phyloP scores from a whole-genome alignment of 805 yeast genomes.

The Dipodascus geniculatus region DNA sequence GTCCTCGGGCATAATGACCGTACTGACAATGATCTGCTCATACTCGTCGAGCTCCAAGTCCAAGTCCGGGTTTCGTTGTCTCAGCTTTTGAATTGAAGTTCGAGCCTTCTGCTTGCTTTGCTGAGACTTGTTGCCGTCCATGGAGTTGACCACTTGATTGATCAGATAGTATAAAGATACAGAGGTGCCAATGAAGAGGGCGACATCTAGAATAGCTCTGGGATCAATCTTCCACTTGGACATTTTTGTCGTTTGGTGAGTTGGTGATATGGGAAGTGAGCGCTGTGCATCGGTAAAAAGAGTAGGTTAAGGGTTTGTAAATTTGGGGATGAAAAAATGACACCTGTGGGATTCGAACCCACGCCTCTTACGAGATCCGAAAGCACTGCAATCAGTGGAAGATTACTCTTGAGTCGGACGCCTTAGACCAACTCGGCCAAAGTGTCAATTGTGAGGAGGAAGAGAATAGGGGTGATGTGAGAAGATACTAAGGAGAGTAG shows the following conservation, averaged over 20 bases:
- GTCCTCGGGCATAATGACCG: constrained; percentile 76
- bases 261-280: too few species aligned
- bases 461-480: too few species aligned
- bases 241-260: constrained; percentile 14
- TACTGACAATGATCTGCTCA: constrained; percentile 65
- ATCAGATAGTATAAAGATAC: constrained; percentile 57
- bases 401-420: constrained; percentile 2
- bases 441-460: constrained; percentile 1
- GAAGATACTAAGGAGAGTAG: too few species aligned
- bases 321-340: background rate
- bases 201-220: constrained; percentile 30
- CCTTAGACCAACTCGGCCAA: constrained; percentile 1
- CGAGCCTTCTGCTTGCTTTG: constrained; percentile 52
- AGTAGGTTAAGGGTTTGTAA: too few species aligned
- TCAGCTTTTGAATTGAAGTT: constrained; percentile 45
- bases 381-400: constrained; percentile 1
- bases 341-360: background rate
- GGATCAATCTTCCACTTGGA: constrained; percentile 2
- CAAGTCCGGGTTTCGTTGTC: constrained; percentile 45
- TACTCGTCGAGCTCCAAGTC: constrained; percentile 47
- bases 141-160: constrained; percentile 31
- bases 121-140: constrained; percentile 34
- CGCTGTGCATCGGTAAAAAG: too few species aligned
- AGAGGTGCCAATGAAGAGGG: constrained; percentile 49
- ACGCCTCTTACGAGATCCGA: constrained; percentile 2